These are phyloP conservation scores for Aegilops tauschii DNA, from an alignment of 176 grass and related monocot genomes.

Conservation along the genomic window DNA sequence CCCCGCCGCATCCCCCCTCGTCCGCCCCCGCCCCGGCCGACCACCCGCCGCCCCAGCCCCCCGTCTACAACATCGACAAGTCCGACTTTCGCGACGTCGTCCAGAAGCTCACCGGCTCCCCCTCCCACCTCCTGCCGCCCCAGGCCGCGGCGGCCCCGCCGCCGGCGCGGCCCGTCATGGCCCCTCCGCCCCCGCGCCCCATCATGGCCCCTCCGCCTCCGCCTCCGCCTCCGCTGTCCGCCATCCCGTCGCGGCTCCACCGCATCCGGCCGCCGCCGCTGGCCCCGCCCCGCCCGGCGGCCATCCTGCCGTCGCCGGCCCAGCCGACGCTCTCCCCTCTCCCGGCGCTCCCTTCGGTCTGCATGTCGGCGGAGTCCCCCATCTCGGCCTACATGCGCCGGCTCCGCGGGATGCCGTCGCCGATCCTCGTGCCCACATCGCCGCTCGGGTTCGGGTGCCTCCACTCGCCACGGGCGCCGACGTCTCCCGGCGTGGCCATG, in stretches of 20 bases:
- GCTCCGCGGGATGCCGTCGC: constrained; percentile 53
- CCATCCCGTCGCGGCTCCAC: constrained; percentile 40
- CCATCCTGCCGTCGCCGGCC: constrained; percentile 29
- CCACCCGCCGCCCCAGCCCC: constrained; percentile 66
- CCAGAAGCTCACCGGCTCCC: background rate
- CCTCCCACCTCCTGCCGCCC: too few relatives aligned
- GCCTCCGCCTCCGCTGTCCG: background rate
- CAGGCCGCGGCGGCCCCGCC: too few relatives aligned
- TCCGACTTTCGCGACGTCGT: constrained; percentile 91
- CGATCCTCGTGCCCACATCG: constrained; percentile 50
- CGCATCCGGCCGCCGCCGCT: constrained; percentile 53
- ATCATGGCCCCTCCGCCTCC: constrained; percentile 22
- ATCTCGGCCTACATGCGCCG: constrained; percentile 98
- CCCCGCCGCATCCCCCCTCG: background rate
- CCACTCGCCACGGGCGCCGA: constrained; percentile 74
- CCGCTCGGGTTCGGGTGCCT: constrained; percentile 82
- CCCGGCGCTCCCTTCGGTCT: constrained; percentile 70
- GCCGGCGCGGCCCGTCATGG: background rate
- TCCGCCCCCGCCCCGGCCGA: constrained; percentile 9
- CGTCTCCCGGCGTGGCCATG: constrained; percentile 73
- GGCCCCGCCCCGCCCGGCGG: constrained; percentile 40
- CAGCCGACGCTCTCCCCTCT: constrained; percentile 64
- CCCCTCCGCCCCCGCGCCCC: constrained; percentile 8
- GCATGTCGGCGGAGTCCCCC: constrained; percentile 81
- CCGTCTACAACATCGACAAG: constrained; percentile 97